These are phyloP conservation scores for Malus sylvestris DNA, from an alignment of 306 rosid genomes.

Conservation along the genomic window DNA sequence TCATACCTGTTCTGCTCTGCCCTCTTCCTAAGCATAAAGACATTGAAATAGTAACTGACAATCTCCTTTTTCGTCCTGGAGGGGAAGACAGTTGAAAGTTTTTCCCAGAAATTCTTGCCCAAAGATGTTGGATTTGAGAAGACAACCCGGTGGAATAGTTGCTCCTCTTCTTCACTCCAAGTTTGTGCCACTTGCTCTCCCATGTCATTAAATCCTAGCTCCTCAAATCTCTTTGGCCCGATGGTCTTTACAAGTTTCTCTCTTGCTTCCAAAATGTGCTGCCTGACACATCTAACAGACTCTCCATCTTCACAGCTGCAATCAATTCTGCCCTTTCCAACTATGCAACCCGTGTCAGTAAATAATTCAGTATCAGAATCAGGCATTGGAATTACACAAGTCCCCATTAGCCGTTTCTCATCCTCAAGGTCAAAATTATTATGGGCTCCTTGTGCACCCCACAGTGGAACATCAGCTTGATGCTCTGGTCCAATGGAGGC, in stretches of 20 bases:
- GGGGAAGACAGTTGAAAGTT: slow-evolving; percentile 49
- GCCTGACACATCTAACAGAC: slow-evolving; percentile 58
- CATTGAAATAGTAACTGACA: slow-evolving; percentile 88
- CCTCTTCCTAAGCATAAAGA: slow-evolving; percentile 71
- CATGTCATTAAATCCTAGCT: slow-evolving; percentile 63
- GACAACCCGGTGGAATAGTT: slow-evolving; percentile 50
- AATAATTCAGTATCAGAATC: slow-evolving; percentile 30
- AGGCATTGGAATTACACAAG: slow-evolving; percentile 73
- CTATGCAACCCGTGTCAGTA: slow-evolving; percentile 2
- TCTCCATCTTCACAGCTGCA: slow-evolving; percentile 61
- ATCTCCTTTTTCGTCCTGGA: slow-evolving; percentile 62
- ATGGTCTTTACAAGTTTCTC: slow-evolving; percentile 35
- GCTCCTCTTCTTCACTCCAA: slow-evolving; percentile 72
- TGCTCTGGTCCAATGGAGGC: slow-evolving; percentile 55
- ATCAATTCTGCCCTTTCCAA: slow-evolving; percentile 60
- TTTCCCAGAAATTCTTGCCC: slow-evolving; percentile 71
- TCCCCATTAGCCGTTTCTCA: slow-evolving; percentile 49
- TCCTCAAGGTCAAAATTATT: slow-evolving; percentile 20
- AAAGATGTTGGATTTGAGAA: slow-evolving; percentile 61
- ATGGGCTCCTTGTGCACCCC: slow-evolving; percentile 21
- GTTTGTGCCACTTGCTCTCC: slow-evolving; percentile 70
- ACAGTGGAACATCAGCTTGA: slow-evolving; percentile 68
- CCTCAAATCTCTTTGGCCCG: slow-evolving; percentile 43
- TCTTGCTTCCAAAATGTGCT: slow-evolving; percentile 62
- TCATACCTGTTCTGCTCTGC: slow-evolving; percentile 71